Evolutionary conservation across 306 rosid species (phyloP).

Genomic region (Sechiopsis laciniata): DNA sequence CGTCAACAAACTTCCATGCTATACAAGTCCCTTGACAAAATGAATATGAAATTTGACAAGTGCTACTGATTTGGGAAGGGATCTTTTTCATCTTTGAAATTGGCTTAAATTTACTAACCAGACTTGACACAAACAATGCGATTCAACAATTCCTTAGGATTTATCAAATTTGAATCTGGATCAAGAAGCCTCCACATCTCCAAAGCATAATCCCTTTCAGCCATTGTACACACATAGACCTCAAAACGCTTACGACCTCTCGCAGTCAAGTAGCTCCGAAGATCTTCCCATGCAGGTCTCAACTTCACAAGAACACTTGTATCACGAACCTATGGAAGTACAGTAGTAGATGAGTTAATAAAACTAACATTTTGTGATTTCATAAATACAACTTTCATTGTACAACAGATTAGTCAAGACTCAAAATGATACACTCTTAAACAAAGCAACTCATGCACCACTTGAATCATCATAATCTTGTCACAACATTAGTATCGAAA

Average conservation of each 20-base stretch:
- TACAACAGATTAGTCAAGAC: neutral
- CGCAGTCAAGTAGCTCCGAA: slow-evolving; percentile 89
- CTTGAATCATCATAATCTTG: neutral
- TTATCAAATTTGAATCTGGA: slow-evolving; percentile 93
- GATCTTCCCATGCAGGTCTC: slow-evolving; percentile 99
- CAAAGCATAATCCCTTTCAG: slow-evolving; percentile 97
- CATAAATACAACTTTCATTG: slow-evolving; percentile 2
- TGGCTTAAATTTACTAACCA: slow-evolving; percentile 45
- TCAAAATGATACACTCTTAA: neutral
- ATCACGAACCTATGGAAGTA: slow-evolving; percentile 71
- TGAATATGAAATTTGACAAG: neutral
- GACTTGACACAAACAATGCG: slow-evolving; percentile 97
- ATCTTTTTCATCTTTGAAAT: slow-evolving; percentile 13
- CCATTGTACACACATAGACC: slow-evolving; percentile 99
- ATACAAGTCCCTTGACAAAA: neutral
- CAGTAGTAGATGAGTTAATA: slow-evolving; percentile 5
- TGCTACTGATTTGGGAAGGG: neutral
- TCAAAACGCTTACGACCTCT: slow-evolving; percentile 99
- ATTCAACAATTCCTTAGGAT: slow-evolving; percentile 65
- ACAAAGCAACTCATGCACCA: slow-evolving; percentile 2
- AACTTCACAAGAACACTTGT: slow-evolving; percentile 98
- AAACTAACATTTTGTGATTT: slow-evolving; percentile 5
- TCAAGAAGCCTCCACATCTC: slow-evolving; percentile 99
- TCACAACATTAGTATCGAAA: neutral
- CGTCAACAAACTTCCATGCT: neutral